Base-by-base conservation (phyloP, 371 early-diverging fungal genomes). In the Mortierella sp. region DNA sequence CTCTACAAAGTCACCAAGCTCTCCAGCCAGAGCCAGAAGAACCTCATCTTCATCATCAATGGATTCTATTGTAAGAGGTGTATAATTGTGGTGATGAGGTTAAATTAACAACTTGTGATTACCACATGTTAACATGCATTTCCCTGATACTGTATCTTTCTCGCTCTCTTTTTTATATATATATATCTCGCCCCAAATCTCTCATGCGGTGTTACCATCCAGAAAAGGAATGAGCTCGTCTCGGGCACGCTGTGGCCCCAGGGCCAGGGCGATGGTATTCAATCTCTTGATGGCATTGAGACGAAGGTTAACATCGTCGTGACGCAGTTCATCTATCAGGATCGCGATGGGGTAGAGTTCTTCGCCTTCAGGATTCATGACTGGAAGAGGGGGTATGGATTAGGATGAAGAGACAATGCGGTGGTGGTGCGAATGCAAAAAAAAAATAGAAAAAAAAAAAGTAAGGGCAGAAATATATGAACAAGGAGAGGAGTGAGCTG, bases 11-110 rank as follows among this genome's bases (percentile, higher is more conserved):
- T 90, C 87, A 30, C 96, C 98, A 30, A 99, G 88, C 67, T 97
- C 96, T 75, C 96, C 96, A 32, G 99, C 98, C 45, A 99, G 88
- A 43, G 96, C 95, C 35, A 96, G 78, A 67, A 99, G 85, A 39
- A 99, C 93, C 84, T 98, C 98, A 85, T 98, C 98, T 79, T 98
- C 98, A 79, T 98, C 98, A 84, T 98, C 98, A 78, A 97, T 95
- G 20, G 98, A 97, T 86, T 99, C 99, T 97, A 69, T 1, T 45
- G 24, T 52, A 37, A 28, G 6, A 49, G 57, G 9, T 30, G 39
- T 30, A 32, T 49, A 58, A 54, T 45, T 20, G 63, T 32, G 3
- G 47, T 14, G 26, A 30, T n/a, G 12, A 26, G 28, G 32, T 26
- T 52, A 22, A 22, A 45, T 22, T 11, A 54, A 22, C 18, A 24